Percentiles rank a stretch among this genome's conserved stretches.
Evolutionary conservation across 2,329 filamentous ascomycete genomes (phyloP).

Genomic region (Trichoderma hamatum): DNA sequence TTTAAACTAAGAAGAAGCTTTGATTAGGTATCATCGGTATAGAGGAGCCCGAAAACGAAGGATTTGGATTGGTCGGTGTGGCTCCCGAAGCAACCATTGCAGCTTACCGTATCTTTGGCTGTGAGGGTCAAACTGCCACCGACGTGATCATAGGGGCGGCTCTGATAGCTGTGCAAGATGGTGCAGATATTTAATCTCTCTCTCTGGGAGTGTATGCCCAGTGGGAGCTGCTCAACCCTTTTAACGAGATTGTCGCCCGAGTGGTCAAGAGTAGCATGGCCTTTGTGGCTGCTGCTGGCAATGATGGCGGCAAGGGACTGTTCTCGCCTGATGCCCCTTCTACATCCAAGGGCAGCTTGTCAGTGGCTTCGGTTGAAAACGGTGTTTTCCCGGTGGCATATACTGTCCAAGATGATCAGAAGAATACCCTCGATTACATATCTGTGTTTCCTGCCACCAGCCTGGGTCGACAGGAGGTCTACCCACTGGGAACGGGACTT

Average conservation of each 20-base stretch:
- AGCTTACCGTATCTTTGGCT: slow-evolving; percentile 56
- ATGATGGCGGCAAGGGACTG: slow-evolving; percentile 5
- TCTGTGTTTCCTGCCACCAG: background rate
- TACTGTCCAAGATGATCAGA: background rate
- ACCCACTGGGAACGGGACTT: background rate
- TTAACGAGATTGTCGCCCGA: slow-evolving; percentile 44
- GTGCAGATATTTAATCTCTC: slow-evolving; percentile 41
- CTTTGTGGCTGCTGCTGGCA: slow-evolving; percentile 36
- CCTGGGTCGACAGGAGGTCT: background rate
- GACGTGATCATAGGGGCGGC: slow-evolving; percentile 59
- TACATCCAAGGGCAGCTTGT: background rate
- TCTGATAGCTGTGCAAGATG: slow-evolving; percentile 57
- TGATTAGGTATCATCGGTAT: slow-evolving; percentile 35
- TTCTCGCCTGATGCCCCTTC: background rate
- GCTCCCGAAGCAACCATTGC: slow-evolving; percentile 56
- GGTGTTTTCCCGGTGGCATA: slow-evolving; percentile 7
- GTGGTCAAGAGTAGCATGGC: slow-evolving; percentile 39
- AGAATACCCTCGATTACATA: background rate
- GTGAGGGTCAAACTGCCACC: too few species aligned
- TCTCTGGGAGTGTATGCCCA: too few species aligned
- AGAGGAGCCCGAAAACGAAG: slow-evolving; percentile 36
- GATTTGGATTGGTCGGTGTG: slow-evolving; percentile 54
- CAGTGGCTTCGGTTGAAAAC: slow-evolving; percentile 15
- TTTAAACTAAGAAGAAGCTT: slow-evolving; percentile 24
- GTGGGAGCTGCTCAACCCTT: too few species aligned